Evolutionary conservation across 192 early-diverging fungal genomes (phyloP), one percentile per base, ranked within the genome.

Genomic region (Rhizophagus sp.): DNA sequence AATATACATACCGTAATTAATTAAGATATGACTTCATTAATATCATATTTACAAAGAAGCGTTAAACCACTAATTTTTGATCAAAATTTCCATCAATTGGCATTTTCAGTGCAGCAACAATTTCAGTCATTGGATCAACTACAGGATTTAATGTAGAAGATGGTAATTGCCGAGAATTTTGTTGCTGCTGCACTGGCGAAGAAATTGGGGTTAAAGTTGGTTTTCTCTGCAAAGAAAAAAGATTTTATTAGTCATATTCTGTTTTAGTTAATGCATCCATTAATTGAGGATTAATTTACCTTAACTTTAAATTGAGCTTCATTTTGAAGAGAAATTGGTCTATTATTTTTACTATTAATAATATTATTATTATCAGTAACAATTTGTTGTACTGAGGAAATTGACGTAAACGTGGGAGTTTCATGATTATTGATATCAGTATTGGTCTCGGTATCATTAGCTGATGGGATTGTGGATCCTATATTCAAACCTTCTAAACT

Each of bases 71-170:
- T 12, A 52, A 52, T 52, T 52, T 52, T 52, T 52, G 50, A 52
- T 52, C 65, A 30, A 78, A 78, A 50, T 78, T 78, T 57, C 27
- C 39, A 68, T 78, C 76, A 25, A 39, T n/a, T 30, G 76, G 76
- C 76, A 78, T 78, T 57, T 52, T 78, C 41, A 78, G 50, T 27
- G 76, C 76, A 25, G 76, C 76, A 11, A 78, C 25, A 7, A 78
- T 39, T 68, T 78, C 65, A 22, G 36, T 44, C 76, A 78, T 78
- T 30, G 76, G 65, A 78, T 78, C 65, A 11, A 50, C 30, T n/a
- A 25, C 64, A 4, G n/a, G n/a, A 52, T 61, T 44, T 50, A 8
- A 34, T n/a, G 34, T 15, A 22, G 5, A 36, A 36, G 68, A 34
- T 22, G 36, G 15, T 13, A n/a, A 36, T 69, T 17, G 33, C 17